Conservation (phyloP, 257 asterid genomes). For the Solanum appendiculatum region DNA sequence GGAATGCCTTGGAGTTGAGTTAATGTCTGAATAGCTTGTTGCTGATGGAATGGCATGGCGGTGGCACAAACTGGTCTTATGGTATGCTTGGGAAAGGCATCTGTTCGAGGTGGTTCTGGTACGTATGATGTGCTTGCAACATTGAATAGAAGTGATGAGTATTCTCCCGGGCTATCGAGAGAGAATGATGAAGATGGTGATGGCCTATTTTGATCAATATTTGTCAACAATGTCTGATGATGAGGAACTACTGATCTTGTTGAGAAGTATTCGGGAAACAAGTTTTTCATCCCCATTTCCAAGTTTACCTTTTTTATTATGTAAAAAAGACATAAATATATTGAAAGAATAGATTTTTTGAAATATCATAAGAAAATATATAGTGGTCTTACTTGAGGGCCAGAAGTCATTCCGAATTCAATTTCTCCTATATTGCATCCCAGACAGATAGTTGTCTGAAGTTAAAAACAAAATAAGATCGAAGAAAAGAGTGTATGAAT, state of each 20-base stretch:
- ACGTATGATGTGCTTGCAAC: slow-evolving; percentile 9
- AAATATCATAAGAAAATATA: not conserved
- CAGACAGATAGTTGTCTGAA: slow-evolving; percentile 53
- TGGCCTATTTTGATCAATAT: slow-evolving; percentile 23
- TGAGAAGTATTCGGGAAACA: slow-evolving; percentile 30
- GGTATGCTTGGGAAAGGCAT: not conserved
- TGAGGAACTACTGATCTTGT: not conserved
- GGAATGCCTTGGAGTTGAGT: slow-evolving; percentile 8
- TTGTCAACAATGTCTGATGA: not conserved
- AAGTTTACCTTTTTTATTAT: slow-evolving; percentile 29
- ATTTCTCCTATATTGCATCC: slow-evolving; percentile 72
- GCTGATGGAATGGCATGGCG: not conserved
- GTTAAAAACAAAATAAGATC: not conserved
- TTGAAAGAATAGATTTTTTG: not conserved
- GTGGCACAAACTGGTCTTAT: not conserved
- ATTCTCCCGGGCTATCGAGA: slow-evolving; percentile 44
- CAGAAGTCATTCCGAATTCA: slow-evolving; percentile 54
- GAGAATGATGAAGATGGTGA: slow-evolving; percentile 77
- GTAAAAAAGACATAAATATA: not conserved
- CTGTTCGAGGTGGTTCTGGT: slow-evolving; percentile 11
- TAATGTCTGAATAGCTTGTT: not conserved
- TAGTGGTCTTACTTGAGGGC: slow-evolving; percentile 29
- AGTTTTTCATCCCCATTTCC: slow-evolving; percentile 38
- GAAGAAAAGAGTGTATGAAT: not conserved
- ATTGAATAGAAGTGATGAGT: slow-evolving; percentile 25